Evolutionary conservation across 208 protist species (phyloP), one percentile per base, ranked within the genome.

Genomic region (Trypanosoma avium): DNA sequence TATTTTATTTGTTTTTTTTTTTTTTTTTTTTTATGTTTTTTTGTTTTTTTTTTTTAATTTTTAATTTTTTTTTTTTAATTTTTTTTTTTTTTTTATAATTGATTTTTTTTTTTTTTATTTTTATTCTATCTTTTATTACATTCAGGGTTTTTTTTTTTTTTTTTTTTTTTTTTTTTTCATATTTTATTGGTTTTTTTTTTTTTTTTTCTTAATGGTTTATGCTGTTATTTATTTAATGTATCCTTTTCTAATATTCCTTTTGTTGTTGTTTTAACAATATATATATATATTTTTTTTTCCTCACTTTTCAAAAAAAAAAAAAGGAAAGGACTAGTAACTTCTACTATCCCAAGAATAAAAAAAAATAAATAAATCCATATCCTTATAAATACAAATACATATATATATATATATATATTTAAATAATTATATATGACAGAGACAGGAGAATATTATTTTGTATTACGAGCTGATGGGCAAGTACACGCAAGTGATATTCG

Each of bases 401-500:
- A 13, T 27, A 38, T 38, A 8, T 42, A 42, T 42, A 3, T 2
- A 9, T 42, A 13, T 42, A 1, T 42, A 1, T 42, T 8, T 63
- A 10, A 15, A 12, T 58, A 26, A 55, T 48, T 63, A 35, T 27
- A 9, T 10, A 29, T 62, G 40, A 49, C 12, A 17, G 35, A 58
- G 9, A 30, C 22, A 5, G 59, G 59, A 10, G 59, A 73, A 1
- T 50, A 66, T 24, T 87, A 64, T 56, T 72, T 66, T 65, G 64
- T 87, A 10, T 61, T 93, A 12, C 81, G 83, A 5, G 81, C 84
- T 10, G 87, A 93, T 29, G 76, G 78, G 6, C 55, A 40, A 5
- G 22, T 75, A 15, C 87, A 94, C 68, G 57, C 46, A 0, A 73
- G 78, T 35, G 87, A 94, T 55, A 61, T 91, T 4, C 81, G 87